Evolutionary conservation across 176 grass and related monocot species (phyloP).

Genomic region (Pontederia paniculata): DNA sequence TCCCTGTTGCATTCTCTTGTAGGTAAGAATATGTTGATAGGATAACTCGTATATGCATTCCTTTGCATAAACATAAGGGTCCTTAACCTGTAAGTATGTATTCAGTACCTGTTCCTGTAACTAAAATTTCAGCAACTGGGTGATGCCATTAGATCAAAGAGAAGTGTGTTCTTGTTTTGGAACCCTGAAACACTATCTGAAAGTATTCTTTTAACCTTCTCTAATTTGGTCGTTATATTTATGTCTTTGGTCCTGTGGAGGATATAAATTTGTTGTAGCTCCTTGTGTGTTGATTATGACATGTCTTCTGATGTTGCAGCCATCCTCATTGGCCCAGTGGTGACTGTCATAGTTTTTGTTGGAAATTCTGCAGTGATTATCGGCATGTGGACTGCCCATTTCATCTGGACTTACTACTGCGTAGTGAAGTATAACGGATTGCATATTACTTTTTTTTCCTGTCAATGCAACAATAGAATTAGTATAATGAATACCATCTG

Average conservation of each 20-base stretch:
- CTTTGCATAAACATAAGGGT: too few relatives aligned
- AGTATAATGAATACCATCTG: neutral
- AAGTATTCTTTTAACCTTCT: neutral
- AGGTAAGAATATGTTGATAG: neutral
- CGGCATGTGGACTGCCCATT: constrained; percentile 75
- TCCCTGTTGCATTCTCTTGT: neutral
- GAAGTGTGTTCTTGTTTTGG: too few relatives aligned
- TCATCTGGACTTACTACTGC: constrained; percentile 83
- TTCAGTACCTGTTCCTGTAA: too few relatives aligned
- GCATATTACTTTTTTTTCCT: constrained; percentile 13
- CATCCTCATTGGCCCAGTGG: constrained; percentile 36
- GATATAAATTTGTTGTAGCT: neutral
- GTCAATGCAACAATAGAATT: neutral
- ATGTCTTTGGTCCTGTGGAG: too few relatives aligned
- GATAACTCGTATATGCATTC: neutral
- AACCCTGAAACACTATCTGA: neutral
- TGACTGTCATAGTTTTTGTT: constrained; percentile 30
- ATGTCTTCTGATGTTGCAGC: constrained; percentile 25
- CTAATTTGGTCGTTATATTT: too few relatives aligned
- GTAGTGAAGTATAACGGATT: constrained; percentile 38
- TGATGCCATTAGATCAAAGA: too few relatives aligned
- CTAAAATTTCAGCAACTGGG: too few relatives aligned
- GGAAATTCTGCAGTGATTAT: constrained; percentile 51
- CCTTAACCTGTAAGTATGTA: too few relatives aligned
- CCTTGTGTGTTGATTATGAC: neutral